Conservation (phyloP, 257 asterid species). For the Dorcoceras hygrometricum region DNA sequence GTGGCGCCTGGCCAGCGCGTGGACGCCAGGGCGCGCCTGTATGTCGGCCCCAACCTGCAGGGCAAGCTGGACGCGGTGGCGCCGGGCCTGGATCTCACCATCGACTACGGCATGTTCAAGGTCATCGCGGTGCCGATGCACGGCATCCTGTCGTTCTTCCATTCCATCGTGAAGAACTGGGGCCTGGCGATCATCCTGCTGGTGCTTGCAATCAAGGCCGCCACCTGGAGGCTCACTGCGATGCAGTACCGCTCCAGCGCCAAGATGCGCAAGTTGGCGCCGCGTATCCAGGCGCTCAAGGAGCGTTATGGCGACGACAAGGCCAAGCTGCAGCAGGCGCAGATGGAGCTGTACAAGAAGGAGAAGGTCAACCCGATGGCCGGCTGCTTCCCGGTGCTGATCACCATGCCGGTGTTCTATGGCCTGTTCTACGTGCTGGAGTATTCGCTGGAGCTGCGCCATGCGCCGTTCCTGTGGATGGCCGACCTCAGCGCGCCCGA, state of each 20-base stretch:
- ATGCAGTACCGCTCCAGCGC: not conserved
- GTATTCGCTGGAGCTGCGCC: not conserved
- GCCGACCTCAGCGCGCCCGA: not conserved
- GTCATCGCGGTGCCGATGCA: not conserved
- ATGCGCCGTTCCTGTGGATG: not conserved
- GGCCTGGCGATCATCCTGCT: conserved; percentile 2
- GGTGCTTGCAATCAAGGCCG: not conserved
- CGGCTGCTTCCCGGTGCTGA: not conserved
- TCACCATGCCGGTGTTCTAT: not conserved
- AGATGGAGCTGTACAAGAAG: not conserved
- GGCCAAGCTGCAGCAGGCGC: not conserved
- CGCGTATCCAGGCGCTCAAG: not conserved
- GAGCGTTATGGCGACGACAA: not conserved
- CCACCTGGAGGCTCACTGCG: not conserved
- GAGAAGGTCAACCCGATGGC: not conserved
- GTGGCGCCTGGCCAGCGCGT: not conserved
- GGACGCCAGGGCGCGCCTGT: not conserved
- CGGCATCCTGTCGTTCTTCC: not conserved
- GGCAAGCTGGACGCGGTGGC: not conserved
- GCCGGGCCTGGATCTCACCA: not conserved
- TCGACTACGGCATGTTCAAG: not conserved
- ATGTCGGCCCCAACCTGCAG: not conserved
- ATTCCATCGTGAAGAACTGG: not conserved
- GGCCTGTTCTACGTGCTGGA: not conserved
- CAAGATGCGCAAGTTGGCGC: conserved; percentile 1